Evolutionary conservation across 1,139 yeast species (phyloP).

Genomic region (Taphrina betulina): DNA sequence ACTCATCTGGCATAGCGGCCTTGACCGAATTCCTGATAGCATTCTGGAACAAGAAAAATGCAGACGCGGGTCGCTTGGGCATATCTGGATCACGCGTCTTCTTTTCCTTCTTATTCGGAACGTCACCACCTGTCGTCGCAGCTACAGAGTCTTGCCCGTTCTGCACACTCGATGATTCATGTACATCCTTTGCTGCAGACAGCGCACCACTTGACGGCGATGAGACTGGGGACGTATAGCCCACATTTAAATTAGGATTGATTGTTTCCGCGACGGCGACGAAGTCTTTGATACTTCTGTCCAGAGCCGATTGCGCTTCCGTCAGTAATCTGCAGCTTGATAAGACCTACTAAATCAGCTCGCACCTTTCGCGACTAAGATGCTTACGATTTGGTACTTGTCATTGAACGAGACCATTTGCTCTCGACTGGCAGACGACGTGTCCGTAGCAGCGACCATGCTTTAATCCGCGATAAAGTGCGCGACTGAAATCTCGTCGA

Average conservation of each 20-base stretch:
- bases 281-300: slow-evolving; percentile 28
- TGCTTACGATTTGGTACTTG: slow-evolving; percentile 11
- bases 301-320: slow-evolving; percentile 32
- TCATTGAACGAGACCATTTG: slow-evolving; percentile 2
- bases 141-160: too few species aligned
- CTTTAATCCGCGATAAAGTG: too few species aligned
- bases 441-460: too few species aligned
- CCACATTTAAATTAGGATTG: neutral
- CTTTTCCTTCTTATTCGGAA: slow-evolving; percentile 48
- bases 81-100: slow-evolving; percentile 58
- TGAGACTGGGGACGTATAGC: neutral
- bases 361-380: neutral
- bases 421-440: too few species aligned
- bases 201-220: neutral
- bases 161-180: neutral
- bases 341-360: slow-evolving; percentile 8
- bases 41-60: slow-evolving; percentile 72
- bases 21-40: slow-evolving; percentile 49
- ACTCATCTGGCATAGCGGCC: slow-evolving; percentile 59
- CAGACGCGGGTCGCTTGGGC: slow-evolving; percentile 65
- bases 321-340: slow-evolving; percentile 30
- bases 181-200: neutral
- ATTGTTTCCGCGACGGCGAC: slow-evolving; percentile 8
- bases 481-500: too few species aligned
- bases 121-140: neutral